Evolutionary conservation across 2,329 filamentous ascomycete species (phyloP).

Genomic region (Xylariaceae sp.): DNA sequence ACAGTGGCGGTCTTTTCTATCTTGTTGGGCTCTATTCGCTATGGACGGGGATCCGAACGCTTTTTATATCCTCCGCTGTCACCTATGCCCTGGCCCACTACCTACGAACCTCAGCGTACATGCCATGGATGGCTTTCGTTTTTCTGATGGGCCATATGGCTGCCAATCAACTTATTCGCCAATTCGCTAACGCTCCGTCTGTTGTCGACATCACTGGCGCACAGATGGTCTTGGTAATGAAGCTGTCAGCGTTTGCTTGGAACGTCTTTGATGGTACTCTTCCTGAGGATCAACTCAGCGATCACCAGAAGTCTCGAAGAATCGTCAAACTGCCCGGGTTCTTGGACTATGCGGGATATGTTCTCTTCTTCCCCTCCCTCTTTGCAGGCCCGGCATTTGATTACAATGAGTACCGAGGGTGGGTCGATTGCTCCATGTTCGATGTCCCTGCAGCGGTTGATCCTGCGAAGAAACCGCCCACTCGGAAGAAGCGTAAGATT

Average conservation of each 20-base stretch:
- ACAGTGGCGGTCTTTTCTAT: conserved; percentile 61
- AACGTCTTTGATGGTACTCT: conserved; percentile 90
- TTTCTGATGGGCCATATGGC: conserved; percentile 97
- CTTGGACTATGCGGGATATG: conserved; percentile 81
- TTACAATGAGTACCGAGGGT: conserved; percentile 84
- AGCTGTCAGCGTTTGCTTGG: conserved; percentile 94
- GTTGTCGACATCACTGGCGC: conserved; percentile 84
- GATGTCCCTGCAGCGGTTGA: conserved; percentile 76
- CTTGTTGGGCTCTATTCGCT: conserved; percentile 89
- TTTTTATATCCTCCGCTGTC: conserved; percentile 71
- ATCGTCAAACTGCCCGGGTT: conserved; percentile 67
- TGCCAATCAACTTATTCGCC: conserved; percentile 77
- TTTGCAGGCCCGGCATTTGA: conserved; percentile 91
- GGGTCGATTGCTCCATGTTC: conserved; percentile 94
- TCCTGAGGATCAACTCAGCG: conserved; percentile 71
- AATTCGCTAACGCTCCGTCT: conserved; percentile 60
- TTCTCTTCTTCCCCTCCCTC: conserved; percentile 90
- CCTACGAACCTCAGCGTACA: conserved; percentile 73
- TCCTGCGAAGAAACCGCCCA: conserved; percentile 76
- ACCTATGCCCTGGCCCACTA: conserved; percentile 80
- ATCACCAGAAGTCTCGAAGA: conserved; percentile 77
- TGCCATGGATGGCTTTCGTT: conserved; percentile 95
- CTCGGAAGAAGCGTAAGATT: conserved; percentile 84
- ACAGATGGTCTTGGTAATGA: conserved; percentile 99
- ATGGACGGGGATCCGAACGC: conserved; percentile 75